Evolutionary conservation across 371 early-diverging fungal genomes (phyloP), one percentile per base, ranked within the genome.

Genomic region (Circinella minor): DNA sequence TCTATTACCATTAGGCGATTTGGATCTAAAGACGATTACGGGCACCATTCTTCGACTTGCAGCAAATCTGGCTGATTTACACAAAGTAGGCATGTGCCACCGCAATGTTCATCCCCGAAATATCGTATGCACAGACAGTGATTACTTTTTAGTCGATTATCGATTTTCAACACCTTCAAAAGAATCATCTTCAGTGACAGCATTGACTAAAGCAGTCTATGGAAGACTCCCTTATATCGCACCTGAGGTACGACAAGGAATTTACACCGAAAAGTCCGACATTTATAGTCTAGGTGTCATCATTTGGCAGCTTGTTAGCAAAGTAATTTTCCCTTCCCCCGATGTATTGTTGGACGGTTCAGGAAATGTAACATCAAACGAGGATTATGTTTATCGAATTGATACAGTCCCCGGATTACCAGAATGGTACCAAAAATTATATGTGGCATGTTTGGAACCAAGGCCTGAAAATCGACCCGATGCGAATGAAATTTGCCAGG

Each of bases 121-220:
- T 54, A 77, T 83, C 34, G 70, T 80, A 7, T 84, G 81, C 55
- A 81, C 84, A 0, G 84, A 84, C 65, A 72, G 75, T 10, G 84
- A 84, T 66, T 81, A 84, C 61, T 84, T 84, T 55, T 61, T 84
- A 17, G 79, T 84, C 13, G 84, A 84, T 61, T 84, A 84, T 74
- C 80, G 84, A 46, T 84, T 80, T 59, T 74, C 84, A 3, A 84
- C 81, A 5, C 81, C 79, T 7, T 71, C 80, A 1, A 70, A 71
- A 9, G 84, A 81, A 63, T 78, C 81, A 1, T 78, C 80, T 0
- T 77, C 79, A 0, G 84, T 84, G 9, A 84, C 81, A 17, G 72
- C 80, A 11, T 37, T 80, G 15, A 81, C 84, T 4, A 81, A 80
- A 43, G 84, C 84, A 13, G 80, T 81, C 7, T 84, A 81, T 68